Percentiles rank a stretch among this genome's conserved stretches.
These are phyloP conservation scores for Pyrenula aspistea DNA, from an alignment of 495 filamentous ascomycete genomes.

Conservation along the genomic window DNA sequence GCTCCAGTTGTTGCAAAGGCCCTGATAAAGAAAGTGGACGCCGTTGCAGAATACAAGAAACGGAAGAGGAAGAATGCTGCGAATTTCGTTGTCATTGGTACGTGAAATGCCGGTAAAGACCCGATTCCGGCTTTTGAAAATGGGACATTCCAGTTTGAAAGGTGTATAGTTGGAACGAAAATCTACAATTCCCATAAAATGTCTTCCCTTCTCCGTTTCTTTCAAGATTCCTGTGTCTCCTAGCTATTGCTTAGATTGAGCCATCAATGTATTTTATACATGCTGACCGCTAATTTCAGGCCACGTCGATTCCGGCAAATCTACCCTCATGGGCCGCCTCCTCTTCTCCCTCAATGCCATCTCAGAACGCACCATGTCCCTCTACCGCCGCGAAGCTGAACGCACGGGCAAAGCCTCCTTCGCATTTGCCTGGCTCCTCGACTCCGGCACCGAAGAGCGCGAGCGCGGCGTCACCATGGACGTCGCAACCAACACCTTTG, in stretches of 20 bases:
- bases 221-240: no score
- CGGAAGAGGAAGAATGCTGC: constrained; percentile 65
- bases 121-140: no score
- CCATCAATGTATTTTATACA: not conserved
- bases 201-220: no score
- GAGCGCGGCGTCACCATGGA: constrained; percentile 91
- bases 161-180: no score
- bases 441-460: constrained; percentile 80
- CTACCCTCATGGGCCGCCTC: constrained; percentile 93
- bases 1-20: constrained; percentile 53
- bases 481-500: constrained; percentile 86
- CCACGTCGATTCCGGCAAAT: constrained; percentile 96
- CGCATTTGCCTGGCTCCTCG: constrained; percentile 90
- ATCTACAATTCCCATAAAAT: no score
- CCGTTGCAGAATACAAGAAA: constrained; percentile 69
- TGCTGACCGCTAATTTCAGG: constrained; percentile 34
- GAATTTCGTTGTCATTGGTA: constrained; percentile 93
- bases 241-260: not conserved
- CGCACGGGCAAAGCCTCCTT: constrained; percentile 92
- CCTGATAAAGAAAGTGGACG: constrained; percentile 79
- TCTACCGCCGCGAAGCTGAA: constrained; percentile 76
- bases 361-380: constrained; percentile 76
- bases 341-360: constrained; percentile 80
- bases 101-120: no score
- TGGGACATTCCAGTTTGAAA: no score